Evolutionary conservation across 2,329 filamentous ascomycete species (phyloP).

Genomic region (Fusarium anguioides): DNA sequence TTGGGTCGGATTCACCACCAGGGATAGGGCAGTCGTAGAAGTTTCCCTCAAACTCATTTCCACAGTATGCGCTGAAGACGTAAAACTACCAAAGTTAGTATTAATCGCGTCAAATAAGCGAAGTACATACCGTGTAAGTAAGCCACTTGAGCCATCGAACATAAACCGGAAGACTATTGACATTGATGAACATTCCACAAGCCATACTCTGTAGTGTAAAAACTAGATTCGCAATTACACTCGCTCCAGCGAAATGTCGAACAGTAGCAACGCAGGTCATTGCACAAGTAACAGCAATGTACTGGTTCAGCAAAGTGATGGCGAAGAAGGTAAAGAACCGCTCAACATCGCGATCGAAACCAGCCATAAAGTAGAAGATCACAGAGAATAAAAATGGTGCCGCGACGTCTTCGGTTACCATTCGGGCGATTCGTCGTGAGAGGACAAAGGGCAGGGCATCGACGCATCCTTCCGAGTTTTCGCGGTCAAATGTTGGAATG

Average conservation of each 20-base stretch:
- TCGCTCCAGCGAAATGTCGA: slow-evolving; percentile 76
- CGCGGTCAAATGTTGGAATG: slow-evolving; percentile 80
- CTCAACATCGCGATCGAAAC: slow-evolving; percentile 70
- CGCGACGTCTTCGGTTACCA: slow-evolving; percentile 77
- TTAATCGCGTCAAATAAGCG: slow-evolving; percentile 2
- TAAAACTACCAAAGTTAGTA: slow-evolving; percentile 65
- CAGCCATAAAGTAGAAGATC: slow-evolving; percentile 83
- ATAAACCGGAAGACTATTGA: slow-evolving; percentile 78
- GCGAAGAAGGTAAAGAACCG: slow-evolving; percentile 80
- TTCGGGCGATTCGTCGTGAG: slow-evolving; percentile 74
- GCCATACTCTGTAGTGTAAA: slow-evolving; percentile 80
- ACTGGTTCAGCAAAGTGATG: slow-evolving; percentile 76
- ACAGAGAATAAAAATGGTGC: slow-evolving; percentile 77
- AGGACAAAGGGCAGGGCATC: slow-evolving; percentile 75
- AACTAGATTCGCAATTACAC: slow-evolving; percentile 76
- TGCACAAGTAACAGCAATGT: slow-evolving; percentile 78
- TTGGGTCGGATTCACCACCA: slow-evolving; percentile 70
- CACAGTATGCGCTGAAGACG: slow-evolving; percentile 74
- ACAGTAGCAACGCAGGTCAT: slow-evolving; percentile 73
- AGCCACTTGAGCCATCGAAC: slow-evolving; percentile 81
- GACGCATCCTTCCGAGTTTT: slow-evolving; percentile 78
- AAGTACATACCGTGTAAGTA: slow-evolving; percentile 63
- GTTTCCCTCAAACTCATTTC: slow-evolving; percentile 77
- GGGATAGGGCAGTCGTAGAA: slow-evolving; percentile 79
- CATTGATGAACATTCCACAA: slow-evolving; percentile 81